These are phyloP conservation scores for Selaginella tamariscina DNA, from an alignment of 75 land plant genomes.

Conservation along the genomic window DNA sequence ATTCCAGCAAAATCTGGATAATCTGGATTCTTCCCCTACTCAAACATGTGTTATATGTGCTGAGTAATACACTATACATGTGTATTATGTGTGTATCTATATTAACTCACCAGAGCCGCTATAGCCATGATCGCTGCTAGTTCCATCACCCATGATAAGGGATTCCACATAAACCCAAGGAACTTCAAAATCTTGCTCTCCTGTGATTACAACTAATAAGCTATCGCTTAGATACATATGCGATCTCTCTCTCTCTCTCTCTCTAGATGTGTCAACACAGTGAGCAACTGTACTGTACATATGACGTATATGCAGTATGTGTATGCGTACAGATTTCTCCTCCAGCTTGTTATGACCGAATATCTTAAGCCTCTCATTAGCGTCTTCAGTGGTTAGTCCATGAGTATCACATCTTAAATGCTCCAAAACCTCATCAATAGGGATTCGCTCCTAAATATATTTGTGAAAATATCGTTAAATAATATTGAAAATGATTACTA, in stretches of 20 bases:
- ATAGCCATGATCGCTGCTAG: constrained; percentile 6
- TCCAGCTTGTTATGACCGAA: constrained; percentile 93
- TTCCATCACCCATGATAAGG: constrained; percentile 14
- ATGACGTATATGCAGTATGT: neutral
- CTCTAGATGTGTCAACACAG: too few species aligned
- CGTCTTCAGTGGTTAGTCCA: constrained; percentile 56
- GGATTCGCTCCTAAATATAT: constrained; percentile 86
- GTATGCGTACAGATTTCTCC: constrained; percentile 56
- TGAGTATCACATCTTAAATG: constrained; percentile 70
- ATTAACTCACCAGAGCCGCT: too few species aligned
- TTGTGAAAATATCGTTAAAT: too few species aligned
- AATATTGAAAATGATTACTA: too few species aligned
- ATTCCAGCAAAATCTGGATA: constrained; percentile 86
- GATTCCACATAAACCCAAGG: constrained; percentile 13
- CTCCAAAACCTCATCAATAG: constrained; percentile 91
- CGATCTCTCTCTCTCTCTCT: too few species aligned
- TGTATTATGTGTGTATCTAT: too few species aligned
- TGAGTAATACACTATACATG: too few species aligned
- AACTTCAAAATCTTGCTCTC: constrained; percentile 11
- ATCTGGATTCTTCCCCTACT: constrained; percentile 56
- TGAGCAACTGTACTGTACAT: neutral
- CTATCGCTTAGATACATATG: too few species aligned
- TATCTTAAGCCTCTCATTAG: constrained; percentile 51
- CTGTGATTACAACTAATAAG: neutral
- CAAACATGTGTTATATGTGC: neutral